Conservation (phyloP, 805 yeast genomes). For the Metschnikowia cubensis region DNA sequence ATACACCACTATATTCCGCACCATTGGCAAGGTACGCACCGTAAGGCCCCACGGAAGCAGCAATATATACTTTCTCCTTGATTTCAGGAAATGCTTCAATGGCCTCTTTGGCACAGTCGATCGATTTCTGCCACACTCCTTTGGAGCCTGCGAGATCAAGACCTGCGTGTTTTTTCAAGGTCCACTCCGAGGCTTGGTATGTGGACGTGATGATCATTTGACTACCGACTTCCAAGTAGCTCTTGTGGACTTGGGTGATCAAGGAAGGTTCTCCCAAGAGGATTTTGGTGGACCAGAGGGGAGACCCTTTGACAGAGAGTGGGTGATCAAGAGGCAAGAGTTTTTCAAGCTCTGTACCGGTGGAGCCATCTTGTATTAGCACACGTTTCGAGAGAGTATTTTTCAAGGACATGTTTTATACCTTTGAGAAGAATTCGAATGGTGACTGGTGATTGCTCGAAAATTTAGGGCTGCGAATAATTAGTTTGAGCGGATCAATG, state of each 20-base stretch:
- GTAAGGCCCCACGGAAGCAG: conserved; percentile 74
- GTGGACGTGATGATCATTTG: conserved; percentile 18
- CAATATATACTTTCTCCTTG: conserved; percentile 28
- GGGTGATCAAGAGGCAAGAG: conserved; percentile 17
- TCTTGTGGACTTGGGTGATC: conserved; percentile 15
- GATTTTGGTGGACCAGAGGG: conserved; percentile 20
- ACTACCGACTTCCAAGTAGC: conserved; percentile 17
- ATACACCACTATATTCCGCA: conserved; percentile 70
- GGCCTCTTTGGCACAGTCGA: conserved; percentile 15
- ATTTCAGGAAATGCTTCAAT: not conserved
- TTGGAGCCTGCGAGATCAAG: conserved; percentile 10
- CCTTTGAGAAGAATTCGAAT: not conserved
- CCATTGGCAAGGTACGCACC: conserved; percentile 69
- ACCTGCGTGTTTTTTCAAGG: conserved; percentile 13
- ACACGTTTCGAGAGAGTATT: conserved; percentile 2
- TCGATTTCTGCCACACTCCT: conserved; percentile 15
- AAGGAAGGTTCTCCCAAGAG: conserved; percentile 15
- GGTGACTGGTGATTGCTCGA: no score
- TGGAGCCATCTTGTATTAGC: conserved; percentile 18
- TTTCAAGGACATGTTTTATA: conserved; percentile 7
- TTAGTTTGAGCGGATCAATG: no score
- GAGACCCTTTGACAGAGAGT: conserved; percentile 16
- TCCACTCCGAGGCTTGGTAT: conserved; percentile 18
- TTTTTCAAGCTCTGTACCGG: conserved; percentile 18
- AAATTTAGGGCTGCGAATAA: no score